Percentiles rank a stretch among this genome's conserved stretches.
Conservation (phyloP, 495 filamentous ascomycete species). For the Trichoderma erinaceum region DNA sequence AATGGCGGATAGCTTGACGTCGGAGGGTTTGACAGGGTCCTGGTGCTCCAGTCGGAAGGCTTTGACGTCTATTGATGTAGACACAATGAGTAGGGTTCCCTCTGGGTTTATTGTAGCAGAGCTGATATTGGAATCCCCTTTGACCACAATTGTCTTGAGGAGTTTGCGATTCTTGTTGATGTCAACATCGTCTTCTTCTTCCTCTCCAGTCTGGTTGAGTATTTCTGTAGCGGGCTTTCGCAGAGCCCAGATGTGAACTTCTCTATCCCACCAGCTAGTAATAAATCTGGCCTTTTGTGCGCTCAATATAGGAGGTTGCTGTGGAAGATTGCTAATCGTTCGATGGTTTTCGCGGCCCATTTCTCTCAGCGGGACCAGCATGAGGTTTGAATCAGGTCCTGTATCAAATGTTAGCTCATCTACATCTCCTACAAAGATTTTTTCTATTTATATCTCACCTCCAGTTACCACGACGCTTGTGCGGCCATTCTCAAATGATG, state of each 20-base stretch:
- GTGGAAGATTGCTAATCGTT: slow-evolving; percentile 71
- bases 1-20: slow-evolving; percentile 64
- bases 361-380: slow-evolving; percentile 71
- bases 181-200: slow-evolving; percentile 30
- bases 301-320: slow-evolving; percentile 62
- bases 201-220: slow-evolving; percentile 37
- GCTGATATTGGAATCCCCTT: slow-evolving; percentile 83
- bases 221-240: slow-evolving; percentile 34
- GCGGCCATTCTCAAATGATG: slow-evolving; percentile 73
- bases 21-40: slow-evolving; percentile 40
- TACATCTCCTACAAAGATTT: neutral
- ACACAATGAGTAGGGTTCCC: slow-evolving; percentile 68
- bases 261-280: slow-evolving; percentile 89
- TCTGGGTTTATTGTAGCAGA: slow-evolving; percentile 67
- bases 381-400: slow-evolving; percentile 65
- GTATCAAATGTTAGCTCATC: neutral
- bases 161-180: slow-evolving; percentile 49
- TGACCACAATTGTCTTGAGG: slow-evolving; percentile 63
- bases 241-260: slow-evolving; percentile 78
- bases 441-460: slow-evolving; percentile 51
- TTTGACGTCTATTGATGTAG: slow-evolving; percentile 72
- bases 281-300: slow-evolving; percentile 65
- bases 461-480: slow-evolving; percentile 88
- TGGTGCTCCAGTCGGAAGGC: slow-evolving; percentile 58
- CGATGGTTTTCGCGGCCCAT: slow-evolving; percentile 78